Percentiles rank a stretch among this genome's conserved stretches.
Conservation (phyloP, 345 rosid species). For the Anacardium occidentale region DNA sequence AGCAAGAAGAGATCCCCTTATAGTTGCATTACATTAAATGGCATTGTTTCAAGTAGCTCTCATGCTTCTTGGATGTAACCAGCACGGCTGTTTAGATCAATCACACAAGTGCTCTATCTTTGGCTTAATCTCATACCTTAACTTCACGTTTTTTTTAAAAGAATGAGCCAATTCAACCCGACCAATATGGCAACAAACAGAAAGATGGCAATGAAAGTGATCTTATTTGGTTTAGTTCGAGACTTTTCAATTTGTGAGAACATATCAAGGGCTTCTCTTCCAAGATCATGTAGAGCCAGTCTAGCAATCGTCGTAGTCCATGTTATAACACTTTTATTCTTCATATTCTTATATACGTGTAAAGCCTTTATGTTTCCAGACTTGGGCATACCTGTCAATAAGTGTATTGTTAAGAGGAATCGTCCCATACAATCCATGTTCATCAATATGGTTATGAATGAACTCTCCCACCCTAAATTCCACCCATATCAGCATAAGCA, state of each 20-base stretch:
- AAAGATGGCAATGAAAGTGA: slow-evolving; percentile 76
- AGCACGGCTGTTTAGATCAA: slow-evolving; percentile 65
- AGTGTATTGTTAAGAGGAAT: slow-evolving; percentile 56
- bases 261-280: slow-evolving; percentile 60
- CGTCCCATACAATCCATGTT: slow-evolving; percentile 31
- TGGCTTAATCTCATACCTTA: slow-evolving; percentile 40
- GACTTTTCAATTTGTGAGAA: slow-evolving; percentile 58
- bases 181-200: slow-evolving; percentile 75
- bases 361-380: slow-evolving; percentile 65
- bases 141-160: slow-evolving; percentile 46
- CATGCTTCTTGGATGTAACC: slow-evolving; percentile 59
- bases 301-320: slow-evolving; percentile 76
- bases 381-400: slow-evolving; percentile 68
- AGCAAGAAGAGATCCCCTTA: slow-evolving; percentile 83
- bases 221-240: slow-evolving; percentile 47
- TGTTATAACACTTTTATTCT: slow-evolving; percentile 47
- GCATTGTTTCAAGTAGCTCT: slow-evolving; percentile 48
- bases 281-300: slow-evolving; percentile 62
- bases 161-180: slow-evolving; percentile 48
- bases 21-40: slow-evolving; percentile 62
- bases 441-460: slow-evolving; percentile 43
- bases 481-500: slow-evolving; percentile 69
- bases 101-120: slow-evolving; percentile 71
- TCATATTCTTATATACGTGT: slow-evolving; percentile 46
- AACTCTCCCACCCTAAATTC: slow-evolving; percentile 56